phyloP scores from a whole-genome alignment of 139 green algal genomes.

The Spirogloea muscicola region DNA sequence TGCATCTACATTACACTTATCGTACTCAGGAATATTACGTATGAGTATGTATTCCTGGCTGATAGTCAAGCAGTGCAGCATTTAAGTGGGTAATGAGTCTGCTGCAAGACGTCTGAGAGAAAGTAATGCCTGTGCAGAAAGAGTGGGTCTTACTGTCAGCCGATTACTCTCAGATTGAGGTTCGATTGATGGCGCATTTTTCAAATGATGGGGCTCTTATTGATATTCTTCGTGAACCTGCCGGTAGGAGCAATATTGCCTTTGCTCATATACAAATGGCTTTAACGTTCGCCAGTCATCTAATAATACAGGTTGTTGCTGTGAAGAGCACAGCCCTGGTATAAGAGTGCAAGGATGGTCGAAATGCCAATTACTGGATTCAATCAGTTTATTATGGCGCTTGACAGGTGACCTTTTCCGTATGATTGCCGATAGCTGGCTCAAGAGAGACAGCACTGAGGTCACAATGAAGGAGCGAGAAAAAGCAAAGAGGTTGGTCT shows the following conservation, averaged over 20 bases:
- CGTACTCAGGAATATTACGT: not conserved
- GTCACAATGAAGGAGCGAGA: conserved; percentile 47
- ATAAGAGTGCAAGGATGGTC: too few relatives aligned
- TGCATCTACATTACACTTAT: not conserved
- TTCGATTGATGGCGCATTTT: conserved; percentile 88
- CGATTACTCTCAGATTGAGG: conserved; percentile 84
- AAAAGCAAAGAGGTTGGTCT: conserved; percentile 18
- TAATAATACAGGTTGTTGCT: too few relatives aligned
- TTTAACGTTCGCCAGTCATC: too few relatives aligned
- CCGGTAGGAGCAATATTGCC: too few relatives aligned
- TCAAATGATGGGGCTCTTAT: conserved; percentile 60
- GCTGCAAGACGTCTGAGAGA: not conserved
- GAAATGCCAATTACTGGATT: too few relatives aligned
- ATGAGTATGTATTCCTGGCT: not conserved
- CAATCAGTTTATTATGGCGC: too few relatives aligned
- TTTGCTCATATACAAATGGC: too few relatives aligned
- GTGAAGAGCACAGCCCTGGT: too few relatives aligned
- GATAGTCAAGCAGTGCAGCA: not conserved
- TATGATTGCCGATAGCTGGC: conserved; percentile 68
- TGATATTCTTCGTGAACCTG: too few relatives aligned
- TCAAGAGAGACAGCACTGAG: conserved; percentile 9
- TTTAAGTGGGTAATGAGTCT: not conserved
- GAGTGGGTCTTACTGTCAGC: conserved; percentile 48
- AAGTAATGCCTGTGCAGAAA: conserved; percentile 1
- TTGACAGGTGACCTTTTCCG: conserved; percentile 68